These are phyloP conservation scores for Lipomyces japonicus DNA, from an alignment of 805 yeast genomes.

Conservation along the genomic window DNA sequence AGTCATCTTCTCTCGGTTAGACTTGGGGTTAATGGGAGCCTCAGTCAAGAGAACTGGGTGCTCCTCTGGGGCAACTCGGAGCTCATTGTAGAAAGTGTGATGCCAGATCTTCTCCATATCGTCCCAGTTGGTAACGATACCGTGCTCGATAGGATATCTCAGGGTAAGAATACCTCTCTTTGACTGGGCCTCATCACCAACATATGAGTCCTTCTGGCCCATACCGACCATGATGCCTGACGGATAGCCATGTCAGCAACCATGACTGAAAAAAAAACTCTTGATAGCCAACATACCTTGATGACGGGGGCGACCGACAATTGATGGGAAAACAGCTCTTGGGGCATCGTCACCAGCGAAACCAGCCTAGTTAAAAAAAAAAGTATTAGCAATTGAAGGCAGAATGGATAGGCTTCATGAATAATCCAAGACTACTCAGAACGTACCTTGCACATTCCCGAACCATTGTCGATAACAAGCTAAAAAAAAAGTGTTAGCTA, in stretches of 20 bases:
- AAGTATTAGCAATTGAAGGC: no score
- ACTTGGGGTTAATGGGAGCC: conserved; percentile 99
- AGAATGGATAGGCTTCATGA: no score
- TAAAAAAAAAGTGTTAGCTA: conserved; percentile 42
- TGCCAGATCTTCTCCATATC: conserved; percentile 99
- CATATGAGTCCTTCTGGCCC: conserved; percentile 99
- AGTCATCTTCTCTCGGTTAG: conserved; percentile 99
- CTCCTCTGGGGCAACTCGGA: conserved; percentile 99
- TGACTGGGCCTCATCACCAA: conserved; percentile 99
- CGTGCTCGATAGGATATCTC: conserved; percentile 99
- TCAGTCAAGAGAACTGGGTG: conserved; percentile 99
- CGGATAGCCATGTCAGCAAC: neutral
- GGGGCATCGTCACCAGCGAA: conserved; percentile 99
- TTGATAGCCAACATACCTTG: conserved; percentile 68
- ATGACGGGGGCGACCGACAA: conserved; percentile 99
- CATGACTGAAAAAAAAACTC: neutral
- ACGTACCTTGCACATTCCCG: conserved; percentile 93
- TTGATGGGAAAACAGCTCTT: conserved; percentile 99
- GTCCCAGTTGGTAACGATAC: conserved; percentile 99
- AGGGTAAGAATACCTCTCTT: conserved; percentile 99
- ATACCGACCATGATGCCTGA: conserved; percentile 65
- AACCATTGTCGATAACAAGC: conserved; percentile 96
- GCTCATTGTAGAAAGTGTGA: conserved; percentile 99
- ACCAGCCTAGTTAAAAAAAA: conserved; percentile 83
- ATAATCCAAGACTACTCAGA: no score